Evolutionary conservation across 1,284 basidiomycete species (phyloP), one percentile per base, ranked within the genome.

Genomic region (Cystobasidium pallidum): DNA sequence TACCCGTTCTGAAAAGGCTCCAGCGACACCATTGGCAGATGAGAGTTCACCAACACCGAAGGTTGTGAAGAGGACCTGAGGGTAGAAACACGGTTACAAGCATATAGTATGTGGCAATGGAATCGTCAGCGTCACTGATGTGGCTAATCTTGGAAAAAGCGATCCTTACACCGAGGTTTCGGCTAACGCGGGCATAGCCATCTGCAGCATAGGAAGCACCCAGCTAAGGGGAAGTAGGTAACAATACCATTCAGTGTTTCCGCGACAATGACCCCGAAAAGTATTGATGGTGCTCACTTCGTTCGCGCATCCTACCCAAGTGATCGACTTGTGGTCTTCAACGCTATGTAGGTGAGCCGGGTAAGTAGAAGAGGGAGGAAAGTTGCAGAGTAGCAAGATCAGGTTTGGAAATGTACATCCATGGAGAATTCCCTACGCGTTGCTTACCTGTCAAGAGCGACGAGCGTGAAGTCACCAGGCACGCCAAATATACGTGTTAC

Each of bases 11-110:
- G 91, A 89, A 39, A 51, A 59, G 21, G 34, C 39, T 28, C 88
- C 88, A 26, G 89, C 90, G 73, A 92, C 86, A 30, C 89, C 90
- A 77, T 91, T 91, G 63, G 90, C 87, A 3, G 91, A 91, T 55
- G 88, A 90, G 41, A 92, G 83, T 81, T 92, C 94, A 58, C 92
- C 94, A 13, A 96, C 94, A 73, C 93, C 93, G 77, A 93, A 94
- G 0, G 92, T 94, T 13, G 83, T 81, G 45, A 79, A 75, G 43
- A 68, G 74, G 74, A 64, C 62, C 62, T 64, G 45, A 32, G 17
- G 11, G 45, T 3, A n/a, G 74, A 59, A 36, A 76, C 30, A 26
- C 74, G 51, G 21, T 57, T 24, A n/a, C n/a, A n/a, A n/a, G n/a
- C n/a, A n/a, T n/a, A n/a, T n/a, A n/a, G n/a, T n/a, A 30, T 39